Conservation (phyloP, 768 basidiomycete species). For the Lanmaoa rubissima region DNA sequence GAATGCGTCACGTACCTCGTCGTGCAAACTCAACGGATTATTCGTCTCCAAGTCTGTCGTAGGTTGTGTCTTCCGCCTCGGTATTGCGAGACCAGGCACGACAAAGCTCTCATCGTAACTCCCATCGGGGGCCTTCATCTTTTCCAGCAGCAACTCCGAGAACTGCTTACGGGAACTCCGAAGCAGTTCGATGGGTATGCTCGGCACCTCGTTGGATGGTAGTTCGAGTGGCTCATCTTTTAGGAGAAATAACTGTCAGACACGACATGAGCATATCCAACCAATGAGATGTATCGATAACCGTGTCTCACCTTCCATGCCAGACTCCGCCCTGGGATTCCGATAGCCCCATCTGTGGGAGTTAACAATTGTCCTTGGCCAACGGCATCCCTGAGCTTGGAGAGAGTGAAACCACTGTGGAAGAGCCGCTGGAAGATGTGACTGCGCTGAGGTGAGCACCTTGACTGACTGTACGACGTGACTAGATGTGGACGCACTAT, state of each 20-base stretch:
- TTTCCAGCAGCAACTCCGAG: slow-evolving; percentile 55
- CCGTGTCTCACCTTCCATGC: slow-evolving; percentile 70
- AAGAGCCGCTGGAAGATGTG: slow-evolving; percentile 47
- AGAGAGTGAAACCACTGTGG: slow-evolving; percentile 50
- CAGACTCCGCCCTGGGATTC: slow-evolving; percentile 72
- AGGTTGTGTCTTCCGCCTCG: slow-evolving; percentile 30
- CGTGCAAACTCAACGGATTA: slow-evolving; percentile 79
- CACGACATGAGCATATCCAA: slow-evolving; percentile 21
- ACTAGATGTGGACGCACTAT: slow-evolving; percentile 20
- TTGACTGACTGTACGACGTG: not conserved
- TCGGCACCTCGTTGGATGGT: slow-evolving; percentile 38
- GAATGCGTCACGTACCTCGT: slow-evolving; percentile 48
- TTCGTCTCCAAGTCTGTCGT: slow-evolving; percentile 60
- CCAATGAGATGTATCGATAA: slow-evolving; percentile 10
- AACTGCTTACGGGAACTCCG: slow-evolving; percentile 55
- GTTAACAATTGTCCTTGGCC: slow-evolving; percentile 59
- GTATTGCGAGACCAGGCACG: slow-evolving; percentile 48
- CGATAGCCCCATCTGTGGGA: slow-evolving; percentile 39
- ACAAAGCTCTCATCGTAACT: slow-evolving; percentile 70
- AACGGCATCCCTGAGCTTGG: slow-evolving; percentile 66
- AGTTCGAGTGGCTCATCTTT: slow-evolving; percentile 63
- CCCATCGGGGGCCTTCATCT: slow-evolving; percentile 84
- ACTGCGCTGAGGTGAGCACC: slow-evolving; percentile 28
- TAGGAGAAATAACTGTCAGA: slow-evolving; percentile 62
- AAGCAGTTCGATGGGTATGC: slow-evolving; percentile 42